Evolutionary conservation across 2,329 filamentous ascomycete genomes (phyloP).

Genomic region (Fusarium mundagurra): DNA sequence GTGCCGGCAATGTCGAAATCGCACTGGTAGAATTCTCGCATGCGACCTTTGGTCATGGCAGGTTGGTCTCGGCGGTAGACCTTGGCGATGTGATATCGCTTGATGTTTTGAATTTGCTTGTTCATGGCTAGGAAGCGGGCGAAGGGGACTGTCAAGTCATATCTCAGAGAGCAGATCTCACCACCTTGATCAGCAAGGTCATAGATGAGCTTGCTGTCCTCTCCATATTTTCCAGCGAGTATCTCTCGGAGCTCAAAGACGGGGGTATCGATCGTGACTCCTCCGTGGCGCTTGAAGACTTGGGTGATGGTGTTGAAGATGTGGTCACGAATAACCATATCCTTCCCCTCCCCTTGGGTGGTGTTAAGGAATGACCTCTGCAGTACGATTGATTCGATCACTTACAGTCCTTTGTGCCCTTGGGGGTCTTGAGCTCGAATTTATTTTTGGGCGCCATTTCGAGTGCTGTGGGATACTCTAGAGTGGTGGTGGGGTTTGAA

Average conservation of each 20-base stretch:
- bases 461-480: constrained; percentile 30
- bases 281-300: constrained; percentile 87
- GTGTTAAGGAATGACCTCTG: constrained; percentile 19
- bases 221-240: constrained; percentile 88
- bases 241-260: constrained; percentile 91
- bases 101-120: constrained; percentile 81
- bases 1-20: constrained; percentile 93
- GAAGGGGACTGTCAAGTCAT: constrained; percentile 90
- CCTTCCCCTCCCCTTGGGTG: constrained; percentile 69
- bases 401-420: constrained; percentile 86
- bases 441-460: constrained; percentile 47
- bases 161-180: constrained; percentile 78
- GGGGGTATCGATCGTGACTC: constrained; percentile 79
- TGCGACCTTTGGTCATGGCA: constrained; percentile 86
- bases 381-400: neutral
- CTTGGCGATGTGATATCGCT: constrained; percentile 95
- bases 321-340: constrained; percentile 82
- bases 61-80: constrained; percentile 65
- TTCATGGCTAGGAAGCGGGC: constrained; percentile 96
- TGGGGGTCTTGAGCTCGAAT: constrained; percentile 79
- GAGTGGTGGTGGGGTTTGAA: constrained; percentile 34
- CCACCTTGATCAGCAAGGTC: constrained; percentile 88
- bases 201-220: constrained; percentile 93
- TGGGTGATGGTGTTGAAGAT: constrained; percentile 80
- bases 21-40: constrained; percentile 97